A percentile compares a stretch with the other conserved stretches of the same genome.
Evolutionary conservation across 2,329 filamentous ascomycete genomes (phyloP).

Genomic region (Pestalotiopsis fici): DNA sequence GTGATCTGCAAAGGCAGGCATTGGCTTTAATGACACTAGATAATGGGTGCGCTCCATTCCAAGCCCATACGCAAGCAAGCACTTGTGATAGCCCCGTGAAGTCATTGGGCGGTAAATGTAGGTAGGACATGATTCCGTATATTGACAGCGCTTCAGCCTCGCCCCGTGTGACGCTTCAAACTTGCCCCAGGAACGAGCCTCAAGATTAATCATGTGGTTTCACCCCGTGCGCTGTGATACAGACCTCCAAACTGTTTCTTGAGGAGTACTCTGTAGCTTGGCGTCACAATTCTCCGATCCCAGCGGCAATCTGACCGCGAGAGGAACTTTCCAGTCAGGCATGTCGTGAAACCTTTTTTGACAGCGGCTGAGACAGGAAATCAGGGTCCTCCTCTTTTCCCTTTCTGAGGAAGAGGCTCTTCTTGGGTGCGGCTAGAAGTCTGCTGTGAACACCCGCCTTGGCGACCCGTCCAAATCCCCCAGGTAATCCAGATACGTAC

Average conservation of each 20-base stretch:
- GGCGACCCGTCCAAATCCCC: too few species aligned
- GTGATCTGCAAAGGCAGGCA: too few species aligned
- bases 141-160: background rate
- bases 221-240: background rate
- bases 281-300: background rate
- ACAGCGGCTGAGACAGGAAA: background rate
- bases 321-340: background rate
- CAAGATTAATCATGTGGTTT: background rate
- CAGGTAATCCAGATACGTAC: too few species aligned
- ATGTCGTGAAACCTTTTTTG: background rate
- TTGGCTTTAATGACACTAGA: too few species aligned
- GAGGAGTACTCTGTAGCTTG: background rate
- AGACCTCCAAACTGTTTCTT: background rate
- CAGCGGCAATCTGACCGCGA: background rate
- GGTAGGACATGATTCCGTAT: background rate
- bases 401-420: background rate
- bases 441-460: too few species aligned
- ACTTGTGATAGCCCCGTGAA: too few species aligned
- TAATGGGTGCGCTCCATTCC: too few species aligned
- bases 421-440: background rate
- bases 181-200: background rate
- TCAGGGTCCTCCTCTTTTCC: background rate
- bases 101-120: background rate
- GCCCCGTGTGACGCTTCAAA: background rate
- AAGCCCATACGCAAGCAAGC: too few species aligned